phyloP scores from a whole-genome alignment of 371 early-diverging fungal species.

The Syncephalastrum contaminatum region DNA sequence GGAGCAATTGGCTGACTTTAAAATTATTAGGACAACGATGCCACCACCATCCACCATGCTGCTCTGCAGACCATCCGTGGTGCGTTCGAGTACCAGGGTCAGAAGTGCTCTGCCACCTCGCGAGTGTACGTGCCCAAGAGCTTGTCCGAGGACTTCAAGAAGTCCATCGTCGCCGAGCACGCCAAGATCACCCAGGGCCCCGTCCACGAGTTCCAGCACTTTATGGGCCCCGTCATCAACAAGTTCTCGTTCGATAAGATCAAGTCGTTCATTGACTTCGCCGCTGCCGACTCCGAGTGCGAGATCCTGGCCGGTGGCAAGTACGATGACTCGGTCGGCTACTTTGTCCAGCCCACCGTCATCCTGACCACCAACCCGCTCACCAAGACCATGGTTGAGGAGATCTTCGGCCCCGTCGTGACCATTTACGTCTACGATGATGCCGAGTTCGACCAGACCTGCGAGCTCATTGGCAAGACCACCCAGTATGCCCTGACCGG shows the following conservation, averaged over 20 bases:
- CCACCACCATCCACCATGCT: conserved; percentile 64
- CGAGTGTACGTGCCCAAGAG: conserved; percentile 88
- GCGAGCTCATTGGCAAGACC: conserved; percentile 78
- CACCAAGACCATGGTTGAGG: conserved; percentile 88
- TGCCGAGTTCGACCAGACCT: conserved; percentile 70
- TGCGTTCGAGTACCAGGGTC: conserved; percentile 96
- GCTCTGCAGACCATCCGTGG: conserved; percentile 85
- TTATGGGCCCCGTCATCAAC: conserved; percentile 85
- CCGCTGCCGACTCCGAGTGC: conserved; percentile 58
- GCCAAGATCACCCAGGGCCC: conserved; percentile 84
- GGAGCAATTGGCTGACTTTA: no score
- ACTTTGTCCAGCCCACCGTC: conserved; percentile 91
- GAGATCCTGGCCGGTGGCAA: conserved; percentile 84
- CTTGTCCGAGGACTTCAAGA: conserved; percentile 76
- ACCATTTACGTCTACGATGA: conserved; percentile 92
- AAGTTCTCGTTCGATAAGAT: conserved; percentile 92
- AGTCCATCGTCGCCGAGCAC: conserved; percentile 61
- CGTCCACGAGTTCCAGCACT: conserved; percentile 80
- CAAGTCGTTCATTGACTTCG: conserved; percentile 83
- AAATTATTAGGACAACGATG: conserved; percentile 20
- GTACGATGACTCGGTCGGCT: conserved; percentile 84
- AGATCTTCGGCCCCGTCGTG: conserved; percentile 98
- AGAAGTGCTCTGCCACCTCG: conserved; percentile 97
- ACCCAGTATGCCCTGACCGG: conserved; percentile 91
- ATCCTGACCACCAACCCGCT: conserved; percentile 85